Percentiles rank a stretch among this genome's conserved stretches.
These are phyloP conservation scores for Lathyrus aphaca DNA, from an alignment of 306 rosid genomes.

Conservation along the genomic window DNA sequence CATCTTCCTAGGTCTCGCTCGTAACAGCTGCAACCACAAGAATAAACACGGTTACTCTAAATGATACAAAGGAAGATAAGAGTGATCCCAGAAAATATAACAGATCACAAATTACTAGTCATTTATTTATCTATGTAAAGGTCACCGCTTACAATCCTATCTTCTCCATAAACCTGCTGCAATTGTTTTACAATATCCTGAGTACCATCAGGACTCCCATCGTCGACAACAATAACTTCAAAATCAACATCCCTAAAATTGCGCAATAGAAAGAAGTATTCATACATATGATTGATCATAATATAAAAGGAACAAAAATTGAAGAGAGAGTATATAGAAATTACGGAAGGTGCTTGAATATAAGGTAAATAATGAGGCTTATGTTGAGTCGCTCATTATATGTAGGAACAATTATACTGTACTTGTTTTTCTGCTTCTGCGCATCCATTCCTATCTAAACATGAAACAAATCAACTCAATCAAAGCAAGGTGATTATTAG, in stretches of 20 bases:
- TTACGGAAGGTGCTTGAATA: conserved; percentile 79
- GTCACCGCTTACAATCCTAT: conserved; percentile 70
- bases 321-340: conserved; percentile 6
- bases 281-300: conserved; percentile 17
- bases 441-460: conserved; percentile 42
- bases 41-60: conserved; percentile 30
- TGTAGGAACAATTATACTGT: conserved; percentile 86
- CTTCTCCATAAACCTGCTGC: conserved; percentile 85
- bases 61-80: neutral
- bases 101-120: neutral
- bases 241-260: conserved; percentile 73
- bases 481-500: neutral
- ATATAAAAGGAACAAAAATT: neutral
- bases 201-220: conserved; percentile 99
- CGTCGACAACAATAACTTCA: conserved; percentile 88
- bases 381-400: conserved; percentile 94
- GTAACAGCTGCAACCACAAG: conserved; percentile 61
- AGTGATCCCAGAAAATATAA: conserved; percentile 12
- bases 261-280: conserved; percentile 22
- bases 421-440: conserved; percentile 65
- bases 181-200: conserved; percentile 81
- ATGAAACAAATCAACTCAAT: conserved; percentile 12
- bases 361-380: conserved; percentile 81
- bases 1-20: conserved; percentile 89
- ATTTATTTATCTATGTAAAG: conserved; percentile 7